A percentile compares a stretch with the other conserved stretches of the same genome.
phyloP scores from a whole-genome alignment of 257 asterid genomes.

The Hygrophila difformis region DNA sequence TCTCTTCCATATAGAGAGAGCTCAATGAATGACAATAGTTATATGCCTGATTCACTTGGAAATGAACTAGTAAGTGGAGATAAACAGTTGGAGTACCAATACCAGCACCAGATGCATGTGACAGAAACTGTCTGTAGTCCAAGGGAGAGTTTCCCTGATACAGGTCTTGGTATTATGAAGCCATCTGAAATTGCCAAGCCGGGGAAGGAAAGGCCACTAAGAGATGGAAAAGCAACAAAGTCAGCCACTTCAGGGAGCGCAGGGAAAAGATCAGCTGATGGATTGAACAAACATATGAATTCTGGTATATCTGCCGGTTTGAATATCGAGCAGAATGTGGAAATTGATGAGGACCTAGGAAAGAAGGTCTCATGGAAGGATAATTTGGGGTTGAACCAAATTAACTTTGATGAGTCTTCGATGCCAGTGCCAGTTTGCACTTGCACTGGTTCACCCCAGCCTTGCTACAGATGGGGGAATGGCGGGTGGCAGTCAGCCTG shows the following conservation, averaged over 20 bases:
- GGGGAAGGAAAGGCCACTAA: conserved; percentile 44
- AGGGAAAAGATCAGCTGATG: conserved; percentile 46
- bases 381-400: conserved; percentile 62
- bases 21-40: conserved; percentile 37
- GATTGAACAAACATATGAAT: conserved; percentile 30
- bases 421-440: conserved; percentile 92
- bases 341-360: conserved; percentile 40
- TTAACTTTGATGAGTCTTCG: conserved; percentile 69
- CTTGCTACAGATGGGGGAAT: conserved; percentile 89
- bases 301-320: conserved; percentile 35
- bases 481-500: conserved; percentile 98
- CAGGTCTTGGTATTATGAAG: conserved; percentile 29
- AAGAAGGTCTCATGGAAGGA: conserved; percentile 69
- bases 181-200: conserved; percentile 40
- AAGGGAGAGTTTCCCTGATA: conserved; percentile 27
- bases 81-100: conserved; percentile 34
- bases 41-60: conserved; percentile 38
- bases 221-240: conserved; percentile 37
- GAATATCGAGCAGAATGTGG: conserved; percentile 31
- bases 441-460: conserved; percentile 90
- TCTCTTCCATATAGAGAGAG: conserved; percentile 47
- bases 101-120: conserved; percentile 37
- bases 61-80: conserved; percentile 35
- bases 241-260: conserved; percentile 35
- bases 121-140: conserved; percentile 40